phyloP scores from a whole-genome alignment of 192 early-diverging fungal species.

The Linnemannia exigua region DNA sequence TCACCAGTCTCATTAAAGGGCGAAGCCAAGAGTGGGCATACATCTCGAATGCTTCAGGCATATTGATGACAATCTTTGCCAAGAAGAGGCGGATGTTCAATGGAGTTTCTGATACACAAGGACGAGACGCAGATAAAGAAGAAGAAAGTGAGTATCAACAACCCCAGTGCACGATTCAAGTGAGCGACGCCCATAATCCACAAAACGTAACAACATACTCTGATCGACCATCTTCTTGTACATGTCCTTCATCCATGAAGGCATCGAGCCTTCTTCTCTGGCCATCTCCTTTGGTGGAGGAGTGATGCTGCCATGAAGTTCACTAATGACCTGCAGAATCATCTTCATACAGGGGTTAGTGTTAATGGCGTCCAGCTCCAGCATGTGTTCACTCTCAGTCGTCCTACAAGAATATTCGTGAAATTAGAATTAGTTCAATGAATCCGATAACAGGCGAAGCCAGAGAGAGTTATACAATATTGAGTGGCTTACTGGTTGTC shows the following conservation, averaged over 20 bases:
- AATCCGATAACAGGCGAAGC: neutral
- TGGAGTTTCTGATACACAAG: constrained; percentile 50
- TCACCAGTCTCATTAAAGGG: constrained; percentile 67
- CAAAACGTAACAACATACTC: constrained; percentile 36
- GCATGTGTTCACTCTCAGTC: constrained; percentile 13
- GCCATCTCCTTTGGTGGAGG: constrained; percentile 46
- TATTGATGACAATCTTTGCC: constrained; percentile 76
- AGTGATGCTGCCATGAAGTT: constrained; percentile 62
- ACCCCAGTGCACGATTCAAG: too few species aligned
- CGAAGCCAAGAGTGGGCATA: constrained; percentile 73
- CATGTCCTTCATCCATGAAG: constrained; percentile 76
- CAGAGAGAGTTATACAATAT: too few species aligned
- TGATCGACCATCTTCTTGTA: constrained; percentile 60
- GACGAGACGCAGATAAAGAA: constrained; percentile 10
- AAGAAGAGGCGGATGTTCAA: constrained; percentile 74
- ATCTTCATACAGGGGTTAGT: constrained; percentile 75
- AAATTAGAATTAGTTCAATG: neutral
- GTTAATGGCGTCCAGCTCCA: constrained; percentile 70
- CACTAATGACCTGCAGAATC: constrained; percentile 68
- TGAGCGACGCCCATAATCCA: neutral
- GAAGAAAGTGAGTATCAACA: too few species aligned
- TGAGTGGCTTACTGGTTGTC: constrained; percentile 24
- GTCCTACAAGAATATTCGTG: neutral
- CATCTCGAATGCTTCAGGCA: constrained; percentile 71
- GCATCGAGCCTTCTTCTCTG: constrained; percentile 58